A percentile compares a stretch with the other conserved stretches of the same genome.
Conservation (phyloP, 2,329 filamentous ascomycete species). For the Hypoxylon sp. region DNA sequence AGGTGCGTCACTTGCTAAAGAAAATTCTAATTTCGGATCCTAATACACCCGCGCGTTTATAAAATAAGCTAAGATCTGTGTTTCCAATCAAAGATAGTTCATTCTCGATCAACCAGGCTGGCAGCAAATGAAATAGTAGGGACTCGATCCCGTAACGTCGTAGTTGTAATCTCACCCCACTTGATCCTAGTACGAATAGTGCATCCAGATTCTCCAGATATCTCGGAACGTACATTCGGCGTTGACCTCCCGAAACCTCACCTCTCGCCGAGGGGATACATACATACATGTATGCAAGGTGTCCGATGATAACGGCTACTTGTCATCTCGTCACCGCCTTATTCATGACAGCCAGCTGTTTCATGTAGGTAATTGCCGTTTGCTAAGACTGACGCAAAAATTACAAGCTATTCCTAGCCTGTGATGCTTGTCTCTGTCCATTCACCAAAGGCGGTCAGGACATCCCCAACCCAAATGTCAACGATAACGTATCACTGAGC, state of each 20-base stretch:
- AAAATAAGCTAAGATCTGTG: not conserved
- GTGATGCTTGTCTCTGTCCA: slow-evolving; percentile 28
- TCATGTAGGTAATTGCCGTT: slow-evolving; percentile 32
- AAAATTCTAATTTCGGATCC: slow-evolving; percentile 9
- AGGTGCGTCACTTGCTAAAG: slow-evolving; percentile 26
- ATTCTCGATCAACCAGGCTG: slow-evolving; percentile 10
- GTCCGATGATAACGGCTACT: slow-evolving; percentile 17
- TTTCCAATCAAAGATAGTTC: slow-evolving; percentile 17
- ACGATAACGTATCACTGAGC: slow-evolving; percentile 13
- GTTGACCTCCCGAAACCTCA: slow-evolving; percentile 30
- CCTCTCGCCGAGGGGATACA: slow-evolving; percentile 33
- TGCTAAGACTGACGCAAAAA: slow-evolving; percentile 38
- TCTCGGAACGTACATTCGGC: slow-evolving; percentile 35
- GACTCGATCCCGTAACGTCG: slow-evolving; percentile 36
- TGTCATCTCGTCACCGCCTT: slow-evolving; percentile 42
- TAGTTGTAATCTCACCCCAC: slow-evolving; percentile 36
- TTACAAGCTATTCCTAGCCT: slow-evolving; percentile 18
- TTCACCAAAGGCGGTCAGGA: slow-evolving; percentile 37
- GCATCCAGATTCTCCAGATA: slow-evolving; percentile 15
- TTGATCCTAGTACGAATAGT: slow-evolving; percentile 27
- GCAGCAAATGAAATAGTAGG: slow-evolving; percentile 27
- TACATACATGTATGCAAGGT: slow-evolving; percentile 38
- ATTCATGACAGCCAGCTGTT: slow-evolving; percentile 26
- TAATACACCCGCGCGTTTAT: slow-evolving; percentile 29
- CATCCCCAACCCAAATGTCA: slow-evolving; percentile 2